Base-by-base conservation (phyloP, 1,139 yeast genomes). In the Lodderomyces oxycetoniae region DNA sequence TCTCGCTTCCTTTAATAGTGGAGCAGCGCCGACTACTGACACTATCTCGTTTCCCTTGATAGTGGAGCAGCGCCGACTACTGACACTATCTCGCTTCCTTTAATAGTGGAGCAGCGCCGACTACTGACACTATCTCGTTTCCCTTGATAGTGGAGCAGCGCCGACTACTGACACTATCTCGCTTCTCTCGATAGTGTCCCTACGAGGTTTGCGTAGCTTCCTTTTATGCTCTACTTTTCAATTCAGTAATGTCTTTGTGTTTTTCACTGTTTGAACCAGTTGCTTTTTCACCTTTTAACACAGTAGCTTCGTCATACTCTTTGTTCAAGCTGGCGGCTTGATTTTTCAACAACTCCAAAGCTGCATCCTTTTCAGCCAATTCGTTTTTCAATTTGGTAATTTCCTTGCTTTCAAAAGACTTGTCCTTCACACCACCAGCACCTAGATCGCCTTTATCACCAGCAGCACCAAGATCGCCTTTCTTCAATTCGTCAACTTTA, bases 281-380 rank as follows among this genome's bases (percentile, higher is more conserved):
- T n/a, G 26, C 26, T 7, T 13, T 11, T 40, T 47, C 41, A 20
- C 31, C 30, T 28, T 42, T 44, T 12, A 40, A 23, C 7, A 37
- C 36, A 4, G 44, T 31, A 13, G 38, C 40, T 12, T 36, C 32
- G 4, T 74, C 70, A 59, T 83, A 84, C 41, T 86, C 95, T 38
- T 68, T 67, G 28, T 79, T 63, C 45, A 88, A 72, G 27, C 77
- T 70, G 28, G 65, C 66, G 30, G 93, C 84, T 60, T 88, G 93
- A 38, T 71, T 78, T 63, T 84, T 81, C 50, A 88, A 68, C 25
- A 70, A 70, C 31, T 67, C 74, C 50, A 85, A 70, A 51, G 83
- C 82, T 37, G 67, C 67, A 42, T 83, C 82, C 52, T 76, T 80
- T 36, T 67, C 70, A 33, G 71, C 69, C 54, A 87, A 67, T 50